Evolutionary conservation across 441 rosid genomes (phyloP).

Genomic region (Jatropha podagrica): DNA sequence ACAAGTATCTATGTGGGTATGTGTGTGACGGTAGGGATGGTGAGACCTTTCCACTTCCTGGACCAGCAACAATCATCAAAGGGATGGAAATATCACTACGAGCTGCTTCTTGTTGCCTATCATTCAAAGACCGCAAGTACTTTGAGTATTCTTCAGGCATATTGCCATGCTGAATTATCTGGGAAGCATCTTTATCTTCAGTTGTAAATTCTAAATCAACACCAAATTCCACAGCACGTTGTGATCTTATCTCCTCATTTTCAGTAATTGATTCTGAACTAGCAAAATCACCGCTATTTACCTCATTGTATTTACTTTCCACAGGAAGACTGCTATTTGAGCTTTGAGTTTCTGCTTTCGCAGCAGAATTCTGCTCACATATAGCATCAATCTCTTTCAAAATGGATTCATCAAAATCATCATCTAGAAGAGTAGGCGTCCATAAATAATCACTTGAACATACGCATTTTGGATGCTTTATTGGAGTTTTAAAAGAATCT

Average conservation of each 20-base stretch:
- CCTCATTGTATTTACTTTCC: slow-evolving; percentile 30
- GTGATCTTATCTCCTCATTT: slow-evolving; percentile 15
- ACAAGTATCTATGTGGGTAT: not conserved
- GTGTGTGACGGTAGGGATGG: not conserved
- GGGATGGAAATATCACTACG: slow-evolving; percentile 70
- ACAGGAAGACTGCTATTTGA: slow-evolving; percentile 20
- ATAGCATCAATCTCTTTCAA: slow-evolving; percentile 71
- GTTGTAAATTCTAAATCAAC: slow-evolving; percentile 24
- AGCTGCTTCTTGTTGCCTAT: slow-evolving; percentile 87
- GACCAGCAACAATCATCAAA: slow-evolving; percentile 94
- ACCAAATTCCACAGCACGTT: slow-evolving; percentile 2
- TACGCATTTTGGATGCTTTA: slow-evolving; percentile 33
- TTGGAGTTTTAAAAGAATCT: slow-evolving; percentile 51
- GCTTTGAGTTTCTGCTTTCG: slow-evolving; percentile 32
- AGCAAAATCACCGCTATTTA: slow-evolving; percentile 20
- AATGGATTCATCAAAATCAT: slow-evolving; percentile 66
- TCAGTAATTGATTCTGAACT: slow-evolving; percentile 22
- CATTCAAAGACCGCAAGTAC: slow-evolving; percentile 72
- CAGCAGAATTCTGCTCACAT: slow-evolving; percentile 51
- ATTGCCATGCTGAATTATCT: slow-evolving; percentile 26
- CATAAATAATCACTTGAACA: slow-evolving; percentile 33
- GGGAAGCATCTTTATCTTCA: slow-evolving; percentile 32
- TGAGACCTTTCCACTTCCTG: slow-evolving; percentile 94
- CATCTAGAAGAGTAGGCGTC: slow-evolving; percentile 56
- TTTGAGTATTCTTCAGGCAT: slow-evolving; percentile 65